Evolutionary conservation across 352 stramenopile species (phyloP).

Genomic region (Phytophthora hybrid): DNA sequence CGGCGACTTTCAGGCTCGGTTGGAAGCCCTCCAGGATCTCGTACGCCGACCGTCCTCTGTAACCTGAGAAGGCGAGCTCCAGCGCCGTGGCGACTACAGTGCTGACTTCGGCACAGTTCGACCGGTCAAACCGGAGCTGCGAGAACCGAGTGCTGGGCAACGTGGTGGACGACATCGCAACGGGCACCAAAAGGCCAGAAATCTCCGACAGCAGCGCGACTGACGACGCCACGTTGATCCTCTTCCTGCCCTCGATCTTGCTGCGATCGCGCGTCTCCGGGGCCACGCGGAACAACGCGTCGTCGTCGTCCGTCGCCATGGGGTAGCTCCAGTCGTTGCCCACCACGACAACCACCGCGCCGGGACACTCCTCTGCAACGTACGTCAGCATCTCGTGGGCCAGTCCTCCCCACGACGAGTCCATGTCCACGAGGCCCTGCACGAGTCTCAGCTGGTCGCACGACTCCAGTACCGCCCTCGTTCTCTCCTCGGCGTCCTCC

Average conservation of each 20-base stretch:
- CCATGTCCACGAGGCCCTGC: slow-evolving; percentile 80
- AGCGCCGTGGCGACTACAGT: slow-evolving; percentile 61
- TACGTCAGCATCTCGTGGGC: slow-evolving; percentile 79
- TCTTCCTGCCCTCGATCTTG: slow-evolving; percentile 67
- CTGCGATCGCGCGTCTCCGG: slow-evolving; percentile 53
- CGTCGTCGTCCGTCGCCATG: slow-evolving; percentile 53
- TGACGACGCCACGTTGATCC: slow-evolving; percentile 72
- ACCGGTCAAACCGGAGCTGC: slow-evolving; percentile 39
- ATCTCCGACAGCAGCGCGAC: slow-evolving; percentile 69
- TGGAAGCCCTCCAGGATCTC: slow-evolving; percentile 57
- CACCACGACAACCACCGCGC: slow-evolving; percentile 57
- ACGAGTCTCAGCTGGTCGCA: slow-evolving; percentile 76
- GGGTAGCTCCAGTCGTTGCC: slow-evolving; percentile 85
- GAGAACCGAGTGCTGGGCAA: slow-evolving; percentile 39
- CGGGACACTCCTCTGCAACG: slow-evolving; percentile 73
- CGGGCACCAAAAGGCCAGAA: slow-evolving; percentile 62
- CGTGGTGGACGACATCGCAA: slow-evolving; percentile 53
- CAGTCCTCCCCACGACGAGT: slow-evolving; percentile 82
- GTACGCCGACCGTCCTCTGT: slow-evolving; percentile 45
- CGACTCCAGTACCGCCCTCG: slow-evolving; percentile 68
- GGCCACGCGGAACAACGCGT: slow-evolving; percentile 51
- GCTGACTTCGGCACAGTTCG: slow-evolving; percentile 39
- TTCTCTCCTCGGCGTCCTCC: slow-evolving; percentile 66
- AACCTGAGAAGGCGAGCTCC: slow-evolving; percentile 56
- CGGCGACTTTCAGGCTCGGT: slow-evolving; percentile 65